Percentiles rank a stretch among this genome's conserved stretches.
Evolutionary conservation across 192 early-diverging fungal species (phyloP).

Genomic region (Rhizophagus clarus): DNA sequence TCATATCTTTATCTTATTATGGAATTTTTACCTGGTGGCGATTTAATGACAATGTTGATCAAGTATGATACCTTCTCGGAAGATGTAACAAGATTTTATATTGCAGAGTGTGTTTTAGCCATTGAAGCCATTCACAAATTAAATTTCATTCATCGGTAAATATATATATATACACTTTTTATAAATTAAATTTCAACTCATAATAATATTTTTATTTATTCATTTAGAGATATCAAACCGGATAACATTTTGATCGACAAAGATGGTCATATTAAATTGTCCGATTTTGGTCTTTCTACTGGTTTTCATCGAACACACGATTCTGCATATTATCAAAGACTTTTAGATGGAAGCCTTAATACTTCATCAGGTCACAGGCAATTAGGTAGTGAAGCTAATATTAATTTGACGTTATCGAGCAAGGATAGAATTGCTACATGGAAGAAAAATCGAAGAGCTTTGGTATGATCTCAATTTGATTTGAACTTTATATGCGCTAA

Average conservation of each 20-base stretch:
- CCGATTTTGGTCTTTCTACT: slow-evolving; percentile 99
- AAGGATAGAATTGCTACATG: slow-evolving; percentile 97
- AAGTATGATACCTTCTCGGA: slow-evolving; percentile 98
- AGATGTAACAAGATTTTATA: slow-evolving; percentile 97
- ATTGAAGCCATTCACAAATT: slow-evolving; percentile 92
- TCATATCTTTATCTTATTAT: slow-evolving; percentile 96
- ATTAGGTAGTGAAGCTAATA: slow-evolving; percentile 67
- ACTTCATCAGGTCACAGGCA: slow-evolving; percentile 43
- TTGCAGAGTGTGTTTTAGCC: slow-evolving; percentile 94
- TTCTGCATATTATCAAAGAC: slow-evolving; percentile 89
- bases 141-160: slow-evolving; percentile 91
- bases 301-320: slow-evolving; percentile 99
- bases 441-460: slow-evolving; percentile 93
- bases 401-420: slow-evolving; percentile 89
- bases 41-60: slow-evolving; percentile 99
- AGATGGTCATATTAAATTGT: slow-evolving; percentile 98
- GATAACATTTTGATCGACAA: slow-evolving; percentile 94
- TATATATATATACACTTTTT: not conserved
- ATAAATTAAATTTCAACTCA: not conserved
- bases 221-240: slow-evolving; percentile 75
- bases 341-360: slow-evolving; percentile 70
- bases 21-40: slow-evolving; percentile 99
- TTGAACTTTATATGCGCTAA: not conserved
- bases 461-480: slow-evolving; percentile 52
- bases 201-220: not conserved